phyloP scores from a whole-genome alignment of 202 grass and related monocot genomes.

The Panicum virgatum region DNA sequence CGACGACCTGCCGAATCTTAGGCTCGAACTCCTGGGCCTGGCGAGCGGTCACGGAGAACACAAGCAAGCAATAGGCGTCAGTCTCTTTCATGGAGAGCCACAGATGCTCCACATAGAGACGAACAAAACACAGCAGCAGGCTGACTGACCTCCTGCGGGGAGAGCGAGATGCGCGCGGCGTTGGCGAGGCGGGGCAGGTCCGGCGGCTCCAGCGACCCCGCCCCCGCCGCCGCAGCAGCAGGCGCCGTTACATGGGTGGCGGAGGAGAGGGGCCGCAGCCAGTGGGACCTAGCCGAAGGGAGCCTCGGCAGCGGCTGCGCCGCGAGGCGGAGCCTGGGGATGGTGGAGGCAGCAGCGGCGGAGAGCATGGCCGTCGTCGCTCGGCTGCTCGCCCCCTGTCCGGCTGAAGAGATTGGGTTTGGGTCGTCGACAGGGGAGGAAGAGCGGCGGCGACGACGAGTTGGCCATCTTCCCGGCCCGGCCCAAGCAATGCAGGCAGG shows the following conservation, averaged over 20 bases:
- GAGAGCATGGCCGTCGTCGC: constrained; percentile 36
- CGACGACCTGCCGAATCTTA: constrained; percentile 80
- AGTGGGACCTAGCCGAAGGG: not conserved
- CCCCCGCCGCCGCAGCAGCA: not conserved
- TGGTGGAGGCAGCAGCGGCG: constrained; percentile 31
- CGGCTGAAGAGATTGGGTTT: not conserved
- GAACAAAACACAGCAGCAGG: not conserved
- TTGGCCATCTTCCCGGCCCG: not conserved
- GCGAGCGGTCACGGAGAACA: not conserved
- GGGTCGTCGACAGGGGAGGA: not conserved
- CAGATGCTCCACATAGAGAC: not conserved
- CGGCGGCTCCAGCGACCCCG: constrained; percentile 57
- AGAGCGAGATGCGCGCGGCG: constrained; percentile 77
- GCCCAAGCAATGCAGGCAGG: not conserved
- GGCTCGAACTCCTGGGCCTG: constrained; percentile 77
- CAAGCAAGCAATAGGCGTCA: constrained; percentile 12
- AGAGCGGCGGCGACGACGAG: not conserved
- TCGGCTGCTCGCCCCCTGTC: not conserved
- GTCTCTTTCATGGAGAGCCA: not conserved
- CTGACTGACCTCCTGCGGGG: constrained; percentile 55
- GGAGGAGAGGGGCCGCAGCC: constrained; percentile 32
- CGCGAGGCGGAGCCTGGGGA: constrained; percentile 45
- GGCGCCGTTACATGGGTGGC: not conserved
- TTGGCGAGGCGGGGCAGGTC: constrained; percentile 68
- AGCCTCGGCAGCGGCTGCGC: not conserved